A percentile compares a stretch with the other conserved stretches of the same genome.
These are phyloP conservation scores for Voacanga thouarsii DNA, from an alignment of 257 asterid species.

Conservation along the genomic window DNA sequence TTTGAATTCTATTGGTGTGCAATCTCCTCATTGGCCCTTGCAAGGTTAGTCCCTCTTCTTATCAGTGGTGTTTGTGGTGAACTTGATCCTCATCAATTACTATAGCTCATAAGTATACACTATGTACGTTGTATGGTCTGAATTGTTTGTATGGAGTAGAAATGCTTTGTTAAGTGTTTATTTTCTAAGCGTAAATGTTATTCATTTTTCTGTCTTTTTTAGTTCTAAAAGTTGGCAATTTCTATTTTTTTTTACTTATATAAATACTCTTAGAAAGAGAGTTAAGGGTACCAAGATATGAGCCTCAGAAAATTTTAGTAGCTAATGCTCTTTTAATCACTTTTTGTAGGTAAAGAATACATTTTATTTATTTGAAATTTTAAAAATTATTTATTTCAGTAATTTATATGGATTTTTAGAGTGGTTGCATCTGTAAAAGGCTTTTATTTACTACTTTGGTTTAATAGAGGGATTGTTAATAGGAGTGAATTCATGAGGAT, in stretches of 20 bases:
- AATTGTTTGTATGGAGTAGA: not conserved
- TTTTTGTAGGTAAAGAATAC: constrained; percentile 59
- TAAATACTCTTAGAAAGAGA: constrained; percentile 45
- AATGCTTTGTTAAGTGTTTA: too few relatives aligned
- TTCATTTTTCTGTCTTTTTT: not conserved
- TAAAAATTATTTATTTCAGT: not conserved
- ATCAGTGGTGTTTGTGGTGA: too few relatives aligned
- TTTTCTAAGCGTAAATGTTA: not conserved
- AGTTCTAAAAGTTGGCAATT: not conserved
- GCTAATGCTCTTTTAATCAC: constrained; percentile 81
- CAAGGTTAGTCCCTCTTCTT: too few relatives aligned
- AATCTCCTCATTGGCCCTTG: too few relatives aligned
- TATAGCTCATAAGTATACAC: not conserved
- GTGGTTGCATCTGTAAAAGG: not conserved
- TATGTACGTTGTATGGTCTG: not conserved
- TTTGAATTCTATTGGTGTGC: too few relatives aligned
- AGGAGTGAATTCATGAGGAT: constrained; percentile 74
- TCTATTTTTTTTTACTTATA: constrained; percentile 11
- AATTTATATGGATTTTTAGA: constrained; percentile 3
- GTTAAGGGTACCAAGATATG: constrained; percentile 56
- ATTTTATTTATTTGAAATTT: not conserved
- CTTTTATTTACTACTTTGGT: not conserved
- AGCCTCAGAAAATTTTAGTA: constrained; percentile 93
- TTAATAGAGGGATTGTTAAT: constrained; percentile 49
- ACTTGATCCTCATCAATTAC: too few relatives aligned